phyloP scores from a whole-genome alignment of 2,329 filamentous ascomycete genomes.

The Trichophyton rubrum region DNA sequence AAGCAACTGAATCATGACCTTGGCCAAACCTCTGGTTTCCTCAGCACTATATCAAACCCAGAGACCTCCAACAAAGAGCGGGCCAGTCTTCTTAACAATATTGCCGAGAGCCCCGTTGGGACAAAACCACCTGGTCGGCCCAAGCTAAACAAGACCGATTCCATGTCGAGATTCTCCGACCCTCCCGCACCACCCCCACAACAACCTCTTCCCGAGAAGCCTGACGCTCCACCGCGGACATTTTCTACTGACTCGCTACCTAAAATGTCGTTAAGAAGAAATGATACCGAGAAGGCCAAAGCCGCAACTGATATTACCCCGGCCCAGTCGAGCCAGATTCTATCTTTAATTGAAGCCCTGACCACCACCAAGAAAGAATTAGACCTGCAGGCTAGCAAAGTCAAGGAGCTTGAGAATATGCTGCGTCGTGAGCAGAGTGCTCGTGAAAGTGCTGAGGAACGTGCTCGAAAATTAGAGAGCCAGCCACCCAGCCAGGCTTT shows the following conservation, averaged over 20 bases:
- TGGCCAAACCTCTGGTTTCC: slow-evolving; percentile 65
- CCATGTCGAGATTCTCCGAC: slow-evolving; percentile 77
- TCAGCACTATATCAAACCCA: slow-evolving; percentile 62
- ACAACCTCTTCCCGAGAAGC: slow-evolving; percentile 86
- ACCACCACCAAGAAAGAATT: slow-evolving; percentile 75
- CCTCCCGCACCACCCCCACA: slow-evolving; percentile 88
- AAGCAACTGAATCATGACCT: slow-evolving; percentile 80
- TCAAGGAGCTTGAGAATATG: slow-evolving; percentile 69
- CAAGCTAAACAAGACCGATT: slow-evolving; percentile 50
- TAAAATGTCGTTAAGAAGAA: slow-evolving; percentile 53
- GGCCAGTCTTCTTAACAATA: not conserved
- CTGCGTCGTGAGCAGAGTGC: slow-evolving; percentile 69
- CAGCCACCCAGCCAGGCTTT: slow-evolving; percentile 30
- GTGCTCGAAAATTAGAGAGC: slow-evolving; percentile 57
- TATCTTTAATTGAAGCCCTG: slow-evolving; percentile 73
- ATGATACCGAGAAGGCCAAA: slow-evolving; percentile 62
- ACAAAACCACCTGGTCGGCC: slow-evolving; percentile 36
- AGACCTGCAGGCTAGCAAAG: slow-evolving; percentile 64
- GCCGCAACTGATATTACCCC: slow-evolving; percentile 10
- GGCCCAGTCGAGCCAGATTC: slow-evolving; percentile 53
- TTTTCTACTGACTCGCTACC: slow-evolving; percentile 33
- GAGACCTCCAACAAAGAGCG: slow-evolving; percentile 46
- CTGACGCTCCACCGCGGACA: slow-evolving; percentile 48
- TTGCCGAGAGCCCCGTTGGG: not conserved
- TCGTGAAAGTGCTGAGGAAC: slow-evolving; percentile 70